phyloP scores from a whole-genome alignment of 2,329 filamentous ascomycete species.

The Cytospora mali region DNA sequence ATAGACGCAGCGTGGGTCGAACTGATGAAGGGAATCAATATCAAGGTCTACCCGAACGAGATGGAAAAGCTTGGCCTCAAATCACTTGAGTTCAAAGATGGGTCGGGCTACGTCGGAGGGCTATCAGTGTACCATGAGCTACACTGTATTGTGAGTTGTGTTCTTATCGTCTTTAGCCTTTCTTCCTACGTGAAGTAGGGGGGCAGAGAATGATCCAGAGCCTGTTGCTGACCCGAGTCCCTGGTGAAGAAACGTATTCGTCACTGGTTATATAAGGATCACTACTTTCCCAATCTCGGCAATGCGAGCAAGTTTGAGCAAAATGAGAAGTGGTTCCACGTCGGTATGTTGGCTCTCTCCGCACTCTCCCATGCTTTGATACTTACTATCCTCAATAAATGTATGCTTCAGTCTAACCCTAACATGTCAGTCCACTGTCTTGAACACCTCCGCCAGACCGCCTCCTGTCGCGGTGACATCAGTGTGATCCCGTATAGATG shows the following conservation, averaged over 20 bases:
- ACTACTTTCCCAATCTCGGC: background rate
- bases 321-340: background rate
- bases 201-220: background rate
- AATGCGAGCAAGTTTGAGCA: background rate
- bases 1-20: background rate
- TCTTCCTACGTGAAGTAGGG: background rate
- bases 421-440: background rate
- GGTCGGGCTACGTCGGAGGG: background rate
- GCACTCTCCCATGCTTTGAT: background rate
- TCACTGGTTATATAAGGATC: background rate
- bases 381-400: background rate
- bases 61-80: background rate
- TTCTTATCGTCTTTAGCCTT: background rate
- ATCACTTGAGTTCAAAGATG: background rate
- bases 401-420: background rate
- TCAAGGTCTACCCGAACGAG: background rate
- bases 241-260: background rate
- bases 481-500: background rate
- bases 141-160: background rate
- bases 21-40: background rate
- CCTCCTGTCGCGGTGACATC: background rate
- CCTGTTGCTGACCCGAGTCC: background rate
- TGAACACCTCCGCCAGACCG: background rate
- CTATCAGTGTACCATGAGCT: constrained; percentile 2
- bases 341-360: background rate